phyloP scores from a whole-genome alignment of 1,284 basidiomycete species.

The Inonotus hispidus region DNA sequence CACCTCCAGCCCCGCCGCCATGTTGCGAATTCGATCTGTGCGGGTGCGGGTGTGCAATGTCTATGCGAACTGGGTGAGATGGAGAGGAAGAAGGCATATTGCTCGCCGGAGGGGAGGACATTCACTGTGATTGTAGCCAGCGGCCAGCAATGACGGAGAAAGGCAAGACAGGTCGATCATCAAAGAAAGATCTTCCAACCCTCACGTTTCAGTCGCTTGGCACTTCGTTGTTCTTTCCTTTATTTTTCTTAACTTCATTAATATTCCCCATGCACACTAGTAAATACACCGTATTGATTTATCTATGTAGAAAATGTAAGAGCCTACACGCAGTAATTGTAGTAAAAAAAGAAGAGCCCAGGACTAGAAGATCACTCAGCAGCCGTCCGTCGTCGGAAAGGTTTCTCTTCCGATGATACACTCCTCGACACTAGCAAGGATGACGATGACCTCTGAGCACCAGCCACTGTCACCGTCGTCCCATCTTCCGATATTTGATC shows the following conservation, averaged over 20 bases:
- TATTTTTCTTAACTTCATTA: background rate
- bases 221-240: too few species aligned
- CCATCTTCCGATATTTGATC: background rate
- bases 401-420: constrained; percentile 1
- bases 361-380: constrained; percentile 3
- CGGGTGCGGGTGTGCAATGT: constrained; percentile 34
- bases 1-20: constrained; percentile 30
- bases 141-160: background rate
- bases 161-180: background rate
- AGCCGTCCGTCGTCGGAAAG: constrained; percentile 3
- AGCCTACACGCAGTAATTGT: background rate
- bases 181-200: too few species aligned
- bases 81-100: constrained; percentile 11
- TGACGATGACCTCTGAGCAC: background rate
- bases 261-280: background rate
- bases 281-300: too few species aligned
- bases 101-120: constrained; percentile 4
- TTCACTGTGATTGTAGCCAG: background rate
- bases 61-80: constrained; percentile 13
- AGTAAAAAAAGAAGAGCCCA: background rate
- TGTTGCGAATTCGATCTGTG: constrained; percentile 25
- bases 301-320: too few species aligned
- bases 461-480: background rate
- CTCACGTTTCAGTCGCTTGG: too few species aligned
- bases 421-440: background rate